Evolutionary conservation across 1,139 yeast species (phyloP).

Genomic region (Martiniozyma asiatica): DNA sequence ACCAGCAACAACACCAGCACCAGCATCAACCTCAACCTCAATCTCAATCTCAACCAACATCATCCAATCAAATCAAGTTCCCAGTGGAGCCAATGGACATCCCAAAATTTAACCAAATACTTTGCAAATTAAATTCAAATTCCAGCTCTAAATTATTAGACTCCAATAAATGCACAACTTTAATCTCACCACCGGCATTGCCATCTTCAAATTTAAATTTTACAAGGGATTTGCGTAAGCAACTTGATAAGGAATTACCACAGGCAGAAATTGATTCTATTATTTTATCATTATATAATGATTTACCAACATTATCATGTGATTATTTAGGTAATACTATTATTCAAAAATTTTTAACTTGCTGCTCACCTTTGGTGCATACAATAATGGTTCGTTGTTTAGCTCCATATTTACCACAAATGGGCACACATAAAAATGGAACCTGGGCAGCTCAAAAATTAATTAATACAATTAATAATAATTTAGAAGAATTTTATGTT

Average conservation of each 20-base stretch:
- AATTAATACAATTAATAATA: conserved; percentile 32
- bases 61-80: no score
- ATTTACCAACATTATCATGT: conserved; percentile 80
- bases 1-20: conserved; percentile 9
- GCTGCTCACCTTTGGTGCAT: conserved; percentile 59
- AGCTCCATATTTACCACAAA: conserved; percentile 73
- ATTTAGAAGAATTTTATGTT: conserved; percentile 49
- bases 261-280: conserved; percentile 65
- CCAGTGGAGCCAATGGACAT: no score
- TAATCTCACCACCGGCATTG: conserved; percentile 11
- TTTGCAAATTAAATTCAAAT: no score
- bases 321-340: conserved; percentile 95
- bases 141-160: conserved; percentile 7
- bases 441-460: conserved; percentile 99
- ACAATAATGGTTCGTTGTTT: conserved; percentile 73
- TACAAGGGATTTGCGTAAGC: conserved; percentile 37
- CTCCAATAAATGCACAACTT: conserved; percentile 10
- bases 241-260: conserved; percentile 32
- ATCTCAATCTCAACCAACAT: not conserved
- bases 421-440: conserved; percentile 95
- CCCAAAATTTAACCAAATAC: no score
- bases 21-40: conserved; percentile 6
- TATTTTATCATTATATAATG: conserved; percentile 76
- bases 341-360: conserved; percentile 78
- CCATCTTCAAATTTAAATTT: conserved; percentile 8